phyloP scores from a whole-genome alignment of 75 land plant species.

The Isoetes taiwanensis region DNA sequence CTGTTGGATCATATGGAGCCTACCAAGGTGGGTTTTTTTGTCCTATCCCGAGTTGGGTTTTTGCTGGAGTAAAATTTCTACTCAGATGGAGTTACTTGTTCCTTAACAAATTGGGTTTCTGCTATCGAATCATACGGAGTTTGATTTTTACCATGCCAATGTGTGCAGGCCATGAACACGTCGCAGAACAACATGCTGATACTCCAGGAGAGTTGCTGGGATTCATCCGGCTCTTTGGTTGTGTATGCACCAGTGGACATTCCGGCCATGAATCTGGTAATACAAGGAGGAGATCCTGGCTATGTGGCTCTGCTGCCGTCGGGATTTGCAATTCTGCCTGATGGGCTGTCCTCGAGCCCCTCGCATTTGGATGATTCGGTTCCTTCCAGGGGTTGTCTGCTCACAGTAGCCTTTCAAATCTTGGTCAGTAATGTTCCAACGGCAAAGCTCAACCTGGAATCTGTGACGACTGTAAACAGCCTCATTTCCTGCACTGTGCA shows the following conservation, averaged over 20 bases:
- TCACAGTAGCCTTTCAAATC: slow-evolving; percentile 67
- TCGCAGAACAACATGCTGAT: slow-evolving; percentile 18
- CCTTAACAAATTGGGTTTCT: no score
- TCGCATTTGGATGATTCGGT: slow-evolving; percentile 13
- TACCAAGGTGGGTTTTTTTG: no score
- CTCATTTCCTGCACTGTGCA: slow-evolving; percentile 54
- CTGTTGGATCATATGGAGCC: no score
- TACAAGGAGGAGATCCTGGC: slow-evolving; percentile 14
- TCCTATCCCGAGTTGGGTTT: no score
- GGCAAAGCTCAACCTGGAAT: slow-evolving; percentile 45
- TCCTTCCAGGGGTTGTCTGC: slow-evolving; percentile 49
- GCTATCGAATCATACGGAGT: no score
- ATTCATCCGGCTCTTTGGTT: slow-evolving; percentile 17
- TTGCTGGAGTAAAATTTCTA: no score
- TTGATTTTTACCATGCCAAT: no score
- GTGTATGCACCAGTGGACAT: slow-evolving; percentile 24
- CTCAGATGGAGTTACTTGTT: no score
- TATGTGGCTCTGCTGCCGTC: slow-evolving; percentile 17
- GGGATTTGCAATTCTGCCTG: slow-evolving; percentile 18
- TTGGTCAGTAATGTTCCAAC: slow-evolving; percentile 46
- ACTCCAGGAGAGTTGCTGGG: slow-evolving; percentile 19
- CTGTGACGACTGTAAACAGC: slow-evolving; percentile 60
- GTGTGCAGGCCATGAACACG: slow-evolving; percentile 4
- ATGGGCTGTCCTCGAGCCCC: no score
- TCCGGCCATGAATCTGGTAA: slow-evolving; percentile 12